Evolutionary conservation across 257 asterid genomes (phyloP), one percentile per base, ranked within the genome.

Genomic region (Mitragyna speciosa): DNA sequence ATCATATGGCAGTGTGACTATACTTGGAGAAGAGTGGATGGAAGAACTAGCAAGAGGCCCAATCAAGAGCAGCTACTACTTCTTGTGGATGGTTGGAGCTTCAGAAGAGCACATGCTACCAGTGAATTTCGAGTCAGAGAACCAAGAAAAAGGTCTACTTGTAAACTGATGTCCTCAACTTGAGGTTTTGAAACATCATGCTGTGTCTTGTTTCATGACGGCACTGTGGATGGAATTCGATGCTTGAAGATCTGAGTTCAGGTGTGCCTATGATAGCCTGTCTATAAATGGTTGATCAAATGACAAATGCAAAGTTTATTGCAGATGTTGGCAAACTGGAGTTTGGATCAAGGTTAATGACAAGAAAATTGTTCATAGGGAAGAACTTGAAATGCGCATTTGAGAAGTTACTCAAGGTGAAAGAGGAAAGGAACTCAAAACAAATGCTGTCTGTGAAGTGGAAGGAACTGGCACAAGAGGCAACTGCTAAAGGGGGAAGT

Each of bases 171-270:
- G 86, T 45, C 80, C 81, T 9, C 88, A 85, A 22, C 84, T 83
- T 20, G 81, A 85, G 19, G 84, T 82, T 9, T 80, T 85, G 52
- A 76, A 76, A 31, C 86, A 85, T 41, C 59, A 22, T 5, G 72
- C 88, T 0, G 76, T 83, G 20, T 81, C 75, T 4, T 85, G 85
- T 63, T 85, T 85, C 47, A n/a, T 80, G 81, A 85, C 86, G 30
- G n/a, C 88, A 83, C 22, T 80, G 86, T 80, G 88, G 87, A 51
- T 84, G 87, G 87, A 84, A 84, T 73, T 84, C 85, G 5, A 84
- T 83, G 1, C 67, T 84, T 0, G 87, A 84, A 68, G 83, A 76
- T 33, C 47, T 84, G 43, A 59, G 83, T 12, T 64, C 70, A 1
- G 87, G 87, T 1, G 81, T 84, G 30, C 76, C 82, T 3, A 78